Conservation (phyloP, 1,284 basidiomycete species). For the Ustilago hordei region DNA sequence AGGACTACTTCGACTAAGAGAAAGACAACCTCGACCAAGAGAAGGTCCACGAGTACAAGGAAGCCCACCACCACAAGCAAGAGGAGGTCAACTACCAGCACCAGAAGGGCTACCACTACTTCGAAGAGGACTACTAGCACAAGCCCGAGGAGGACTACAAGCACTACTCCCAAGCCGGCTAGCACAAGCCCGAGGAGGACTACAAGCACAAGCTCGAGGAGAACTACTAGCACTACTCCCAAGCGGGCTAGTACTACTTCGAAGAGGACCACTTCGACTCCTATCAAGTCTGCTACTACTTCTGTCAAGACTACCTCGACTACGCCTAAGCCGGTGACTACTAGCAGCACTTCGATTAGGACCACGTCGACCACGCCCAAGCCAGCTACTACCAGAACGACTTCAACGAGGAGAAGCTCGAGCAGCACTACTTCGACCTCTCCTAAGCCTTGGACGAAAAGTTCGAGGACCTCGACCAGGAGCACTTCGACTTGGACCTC, state of each 20-base stretch:
- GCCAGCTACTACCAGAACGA: neutral
- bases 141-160: neutral
- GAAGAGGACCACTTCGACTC: neutral
- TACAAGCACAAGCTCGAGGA: conserved; percentile 1
- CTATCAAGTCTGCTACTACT: neutral
- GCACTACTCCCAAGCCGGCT: too few relatives aligned
- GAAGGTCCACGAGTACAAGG: conserved; percentile 1
- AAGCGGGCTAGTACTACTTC: conserved; percentile 4
- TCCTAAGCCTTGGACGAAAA: conserved; percentile 6
- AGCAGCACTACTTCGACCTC: conserved; percentile 11
- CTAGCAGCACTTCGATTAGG: conserved; percentile 8
- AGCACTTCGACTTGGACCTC: neutral
- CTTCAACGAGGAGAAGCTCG: neutral
- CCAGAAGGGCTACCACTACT: conserved; percentile 12
- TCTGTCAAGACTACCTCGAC: neutral
- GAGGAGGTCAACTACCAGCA: conserved; percentile 5
- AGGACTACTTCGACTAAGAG: neutral
- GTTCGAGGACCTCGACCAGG: conserved; percentile 4
- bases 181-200: neutral
- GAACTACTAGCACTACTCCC: conserved; percentile 7
- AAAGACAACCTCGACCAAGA: neutral
- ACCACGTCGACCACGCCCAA: conserved; percentile 10
- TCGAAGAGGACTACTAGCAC: conserved; percentile 13
- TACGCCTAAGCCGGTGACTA: conserved; percentile 3
- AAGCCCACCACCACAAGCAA: conserved; percentile 8